Percentiles rank a stretch among this genome's conserved stretches.
phyloP scores from a whole-genome alignment of 2,329 filamentous ascomycete species.

The Penicillium brasilianum region DNA sequence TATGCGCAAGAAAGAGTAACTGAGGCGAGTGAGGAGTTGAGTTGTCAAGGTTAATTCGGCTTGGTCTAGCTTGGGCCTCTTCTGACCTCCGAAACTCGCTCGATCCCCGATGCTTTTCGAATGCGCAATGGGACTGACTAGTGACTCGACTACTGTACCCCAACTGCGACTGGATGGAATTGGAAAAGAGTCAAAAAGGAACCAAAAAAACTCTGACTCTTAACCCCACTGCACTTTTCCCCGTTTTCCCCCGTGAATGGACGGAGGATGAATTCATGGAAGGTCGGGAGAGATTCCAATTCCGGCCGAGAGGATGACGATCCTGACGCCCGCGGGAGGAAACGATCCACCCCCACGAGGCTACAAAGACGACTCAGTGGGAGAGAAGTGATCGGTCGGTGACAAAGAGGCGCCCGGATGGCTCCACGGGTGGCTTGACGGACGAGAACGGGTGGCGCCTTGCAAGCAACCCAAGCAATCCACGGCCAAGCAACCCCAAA shows the following conservation, averaged over 20 bases:
- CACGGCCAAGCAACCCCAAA: not conserved
- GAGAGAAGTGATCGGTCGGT: conserved; percentile 4
- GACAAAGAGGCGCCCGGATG: conserved; percentile 9
- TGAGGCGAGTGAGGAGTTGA: not conserved
- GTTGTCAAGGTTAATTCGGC: not conserved
- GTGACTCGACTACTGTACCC: not conserved
- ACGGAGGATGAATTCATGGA: conserved; percentile 1
- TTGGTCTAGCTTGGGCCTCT: not conserved
- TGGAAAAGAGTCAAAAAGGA: not conserved
- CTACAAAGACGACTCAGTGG: not conserved
- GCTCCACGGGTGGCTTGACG: conserved; percentile 12
- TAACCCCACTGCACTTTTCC: not conserved
- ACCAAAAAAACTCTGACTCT: not conserved
- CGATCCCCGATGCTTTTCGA: not conserved
- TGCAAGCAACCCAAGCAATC: conserved; percentile 5
- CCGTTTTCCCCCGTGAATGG: conserved; percentile 8
- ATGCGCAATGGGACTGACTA: conserved; percentile 1
- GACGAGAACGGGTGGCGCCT: conserved; percentile 12
- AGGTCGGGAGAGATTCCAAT: conserved; percentile 8
- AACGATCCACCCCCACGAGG: conserved; percentile 7
- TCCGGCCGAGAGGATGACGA: not conserved
- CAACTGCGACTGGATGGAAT: not conserved
- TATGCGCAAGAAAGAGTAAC: not conserved
- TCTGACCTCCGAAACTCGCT: not conserved
- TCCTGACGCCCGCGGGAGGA: not conserved